Base-by-base conservation (phyloP, 192 early-diverging fungal genomes). In the Jimgerdemannia flammicorona region DNA sequence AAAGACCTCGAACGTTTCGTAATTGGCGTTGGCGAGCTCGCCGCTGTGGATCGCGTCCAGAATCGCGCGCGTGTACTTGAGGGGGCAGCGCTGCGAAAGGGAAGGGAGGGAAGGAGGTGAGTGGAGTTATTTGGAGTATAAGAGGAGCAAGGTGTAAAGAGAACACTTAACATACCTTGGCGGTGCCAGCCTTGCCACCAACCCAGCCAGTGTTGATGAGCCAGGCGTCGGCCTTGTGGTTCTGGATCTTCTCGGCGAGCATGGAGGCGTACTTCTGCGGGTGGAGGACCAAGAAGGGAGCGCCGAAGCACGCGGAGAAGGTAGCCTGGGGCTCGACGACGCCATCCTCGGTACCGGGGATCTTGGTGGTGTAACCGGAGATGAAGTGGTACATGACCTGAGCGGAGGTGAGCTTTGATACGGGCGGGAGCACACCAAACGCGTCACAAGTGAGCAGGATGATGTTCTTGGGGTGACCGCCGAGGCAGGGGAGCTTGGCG, bases 371-470 rank as follows among this genome's bases (percentile, higher is more conserved):
- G 88, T 97, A 98, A 39, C 97, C 97, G 67, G 92, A 93, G 81
- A 98, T 97, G 83, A 98, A 98, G 86, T 97, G 96, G 87, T 97
- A 98, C 91, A 95, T 95, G 79, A 93, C 93, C 81, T 98, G 97
- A 3, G 86, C 91, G 4, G 94, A 84, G 4, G 90, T 93, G 75
- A 98, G 86, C 80, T 93, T 94, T 74, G 95, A 91, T 42, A 94
- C 93, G 40, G 97, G 97, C 14, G 97, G 97, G 43, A 98, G 85
- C 49, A 98, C 93, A 79, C 97, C 97, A 81, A 97, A 97, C 73
- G 96, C 97, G 80, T 98, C 97, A 85, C 96, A 97, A 17, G 97
- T 98, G 74, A 98, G 83, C 75, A 98, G 84, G 80, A 98, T 95
- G 72, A 98, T 97, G 90, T 98, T 98, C 80, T 90, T 89, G 67